Evolutionary conservation across 768 basidiomycete species (phyloP), one percentile per base, ranked within the genome.

Genomic region (Rhodotorula diobovata): DNA sequence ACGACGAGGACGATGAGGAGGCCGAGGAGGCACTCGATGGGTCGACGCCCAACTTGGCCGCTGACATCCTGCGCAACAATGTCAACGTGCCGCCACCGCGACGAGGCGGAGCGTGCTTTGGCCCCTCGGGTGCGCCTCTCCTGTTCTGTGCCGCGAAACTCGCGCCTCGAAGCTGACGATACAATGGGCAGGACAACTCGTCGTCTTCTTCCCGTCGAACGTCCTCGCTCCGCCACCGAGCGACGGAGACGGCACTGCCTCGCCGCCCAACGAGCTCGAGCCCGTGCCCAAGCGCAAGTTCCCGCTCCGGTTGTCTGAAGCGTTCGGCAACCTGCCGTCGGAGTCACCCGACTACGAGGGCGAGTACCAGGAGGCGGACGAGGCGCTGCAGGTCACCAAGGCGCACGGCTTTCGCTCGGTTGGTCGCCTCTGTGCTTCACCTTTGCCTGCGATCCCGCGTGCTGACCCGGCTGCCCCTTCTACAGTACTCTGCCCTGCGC

Each of bases 1-100:
- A 74, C 20, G 76, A 78, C 41, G 76, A 76, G n/a, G 76, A 76
- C 23, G 71, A 77, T 12, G 62, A 67, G 39, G 70, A 71, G 53
- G 66, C 69, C 30, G 73, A 74, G 34, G 70, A 71, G 20, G 73
- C 56, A 0, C 39, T 68, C n/a, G 70, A 67, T 12, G 61, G 57
- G 8, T 32, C n/a, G 8, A 43, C 71, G 43, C 25, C 9, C 14
- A 53, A 34, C 25, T 57, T 66, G 11, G 56, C 43, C 10, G 48
- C 69, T 41, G 64, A 71, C 30, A 62, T 71, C 25, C 43, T 71
- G 21, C 59, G 66, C 12, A 72, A 75, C 64, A 69, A 69, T 50
- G 51, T 67, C 65, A 75, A 75, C 59, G 71, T 75, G 3, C 65
- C 68, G 16, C 70, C 68, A 1, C 74, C 74, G 6, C 58, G 71